Conservation (phyloP, 306 rosid genomes). For the Rubus parviflorus region DNA sequence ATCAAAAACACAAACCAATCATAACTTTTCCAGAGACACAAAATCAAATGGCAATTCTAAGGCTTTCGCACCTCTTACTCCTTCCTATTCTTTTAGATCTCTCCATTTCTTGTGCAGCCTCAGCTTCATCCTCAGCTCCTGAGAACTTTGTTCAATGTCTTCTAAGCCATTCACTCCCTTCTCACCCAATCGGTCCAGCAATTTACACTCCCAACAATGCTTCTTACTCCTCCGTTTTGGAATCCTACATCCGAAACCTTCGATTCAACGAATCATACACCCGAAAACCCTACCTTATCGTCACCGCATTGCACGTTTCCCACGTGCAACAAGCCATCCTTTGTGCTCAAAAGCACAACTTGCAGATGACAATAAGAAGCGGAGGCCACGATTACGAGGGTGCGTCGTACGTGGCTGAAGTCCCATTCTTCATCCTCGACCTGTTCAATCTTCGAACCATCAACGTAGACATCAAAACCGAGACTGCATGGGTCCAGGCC, state of each 20-base stretch:
- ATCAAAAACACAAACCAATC: conserved; percentile 10
- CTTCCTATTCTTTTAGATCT: conserved; percentile 9
- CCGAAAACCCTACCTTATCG: neutral
- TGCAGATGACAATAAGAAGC: neutral
- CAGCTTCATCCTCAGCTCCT: neutral
- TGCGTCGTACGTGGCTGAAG: neutral
- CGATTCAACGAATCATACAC: neutral
- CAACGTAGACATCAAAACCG: neutral
- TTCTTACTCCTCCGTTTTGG: neutral
- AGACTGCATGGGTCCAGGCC: conserved; percentile 8
- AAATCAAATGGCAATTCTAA: neutral
- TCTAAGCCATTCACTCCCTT: neutral
- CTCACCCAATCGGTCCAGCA: neutral
- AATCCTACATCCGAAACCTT: conserved; percentile 2
- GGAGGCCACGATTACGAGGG: conserved; percentile 9
- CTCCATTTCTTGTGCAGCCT: neutral
- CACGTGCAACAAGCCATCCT: neutral
- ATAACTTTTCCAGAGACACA: neutral
- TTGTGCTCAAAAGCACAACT: neutral
- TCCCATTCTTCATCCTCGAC: conserved; percentile 8
- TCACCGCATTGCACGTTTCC: neutral
- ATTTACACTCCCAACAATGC: neutral
- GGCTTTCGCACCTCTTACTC: neutral
- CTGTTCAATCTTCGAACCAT: neutral
- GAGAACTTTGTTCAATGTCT: neutral